phyloP scores from a whole-genome alignment of 257 asterid genomes.

The Gentiana macrophylla region DNA sequence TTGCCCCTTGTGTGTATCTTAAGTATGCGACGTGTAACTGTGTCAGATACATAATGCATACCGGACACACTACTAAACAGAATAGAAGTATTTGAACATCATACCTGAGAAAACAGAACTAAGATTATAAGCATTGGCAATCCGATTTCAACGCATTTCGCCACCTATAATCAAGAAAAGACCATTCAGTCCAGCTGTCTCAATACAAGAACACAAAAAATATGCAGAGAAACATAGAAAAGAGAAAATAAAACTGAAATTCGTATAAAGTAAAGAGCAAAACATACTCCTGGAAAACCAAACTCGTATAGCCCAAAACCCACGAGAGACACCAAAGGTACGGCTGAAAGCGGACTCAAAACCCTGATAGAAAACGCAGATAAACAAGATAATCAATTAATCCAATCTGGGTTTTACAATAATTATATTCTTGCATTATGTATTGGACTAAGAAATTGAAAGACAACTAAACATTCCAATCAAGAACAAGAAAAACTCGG shows the following conservation, averaged over 20 bases:
- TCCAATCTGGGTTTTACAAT: no score
- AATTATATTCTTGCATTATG: no score
- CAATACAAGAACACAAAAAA: not conserved
- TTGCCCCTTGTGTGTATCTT: no score
- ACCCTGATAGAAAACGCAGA: constrained; percentile 22
- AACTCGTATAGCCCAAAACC: constrained; percentile 76
- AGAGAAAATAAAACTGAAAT: not conserved
- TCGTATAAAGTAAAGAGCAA: not conserved
- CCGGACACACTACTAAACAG: no score
- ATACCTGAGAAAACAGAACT: constrained; percentile 64
- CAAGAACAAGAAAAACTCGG: not conserved
- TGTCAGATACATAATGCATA: no score
- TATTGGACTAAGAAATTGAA: no score
- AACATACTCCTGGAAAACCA: constrained; percentile 75
- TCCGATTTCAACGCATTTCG: constrained; percentile 80
- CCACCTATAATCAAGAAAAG: constrained; percentile 45
- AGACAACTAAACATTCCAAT: not conserved
- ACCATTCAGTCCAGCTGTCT: not conserved
- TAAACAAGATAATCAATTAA: not conserved
- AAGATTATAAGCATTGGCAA: constrained; percentile 74
- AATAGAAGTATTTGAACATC: not conserved
- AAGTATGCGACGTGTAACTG: no score
- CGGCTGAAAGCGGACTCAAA: constrained; percentile 72
- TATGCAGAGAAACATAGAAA: not conserved
- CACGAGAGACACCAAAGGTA: constrained; percentile 59